Conservation (phyloP, 2,329 filamentous ascomycete genomes). For the Verticillium klebahnii region DNA sequence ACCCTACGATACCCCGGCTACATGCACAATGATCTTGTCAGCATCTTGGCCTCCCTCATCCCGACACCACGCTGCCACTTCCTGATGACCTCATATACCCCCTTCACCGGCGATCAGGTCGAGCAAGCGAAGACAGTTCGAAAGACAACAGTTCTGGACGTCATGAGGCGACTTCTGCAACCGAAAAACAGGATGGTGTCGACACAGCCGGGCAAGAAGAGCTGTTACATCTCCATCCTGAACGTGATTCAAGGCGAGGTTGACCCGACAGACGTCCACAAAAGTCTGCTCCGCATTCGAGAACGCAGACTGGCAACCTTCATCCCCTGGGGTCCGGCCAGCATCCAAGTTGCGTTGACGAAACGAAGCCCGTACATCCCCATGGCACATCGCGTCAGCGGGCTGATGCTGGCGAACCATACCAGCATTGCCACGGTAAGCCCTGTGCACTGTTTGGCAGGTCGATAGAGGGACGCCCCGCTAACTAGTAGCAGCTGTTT, state of each 20-base stretch:
- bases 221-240: slow-evolving; percentile 97
- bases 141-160: slow-evolving; percentile 95
- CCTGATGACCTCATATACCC: slow-evolving; percentile 96
- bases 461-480: not conserved
- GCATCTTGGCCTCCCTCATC: slow-evolving; percentile 92
- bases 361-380: slow-evolving; percentile 95
- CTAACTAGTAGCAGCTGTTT: slow-evolving; percentile 57
- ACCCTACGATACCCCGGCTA: slow-evolving; percentile 96
- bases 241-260: slow-evolving; percentile 99
- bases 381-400: slow-evolving; percentile 90
- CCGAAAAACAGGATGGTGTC: slow-evolving; percentile 99
- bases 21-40: slow-evolving; percentile 99
- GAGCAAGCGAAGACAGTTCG: slow-evolving; percentile 96
- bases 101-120: slow-evolving; percentile 93
- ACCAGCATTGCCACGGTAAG: slow-evolving; percentile 87
- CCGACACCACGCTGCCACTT: slow-evolving; percentile 97
- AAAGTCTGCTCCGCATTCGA: slow-evolving; percentile 91
- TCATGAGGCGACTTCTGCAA: slow-evolving; percentile 92
- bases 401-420: slow-evolving; percentile 96
- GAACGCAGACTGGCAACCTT: slow-evolving; percentile 92
- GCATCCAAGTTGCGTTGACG: slow-evolving; percentile 93
- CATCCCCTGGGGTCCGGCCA: slow-evolving; percentile 96
- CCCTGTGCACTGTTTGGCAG: slow-evolving; percentile 4
- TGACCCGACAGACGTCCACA: slow-evolving; percentile 96
- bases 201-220: slow-evolving; percentile 90